Conservation (phyloP, 164 flowering plant species). For the Malania oleifera region DNA sequence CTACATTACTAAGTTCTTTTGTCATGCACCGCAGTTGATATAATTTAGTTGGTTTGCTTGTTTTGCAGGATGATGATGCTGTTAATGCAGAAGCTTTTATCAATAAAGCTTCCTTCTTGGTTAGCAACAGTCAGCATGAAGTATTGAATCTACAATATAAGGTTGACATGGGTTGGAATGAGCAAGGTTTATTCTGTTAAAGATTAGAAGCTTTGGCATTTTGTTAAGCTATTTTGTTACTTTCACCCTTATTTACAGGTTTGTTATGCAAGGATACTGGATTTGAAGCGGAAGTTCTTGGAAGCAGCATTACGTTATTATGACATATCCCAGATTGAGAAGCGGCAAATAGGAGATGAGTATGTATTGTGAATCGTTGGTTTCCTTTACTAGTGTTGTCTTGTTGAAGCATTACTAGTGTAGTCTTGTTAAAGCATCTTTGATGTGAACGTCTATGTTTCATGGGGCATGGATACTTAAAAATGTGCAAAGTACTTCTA, state of each 20-base stretch:
- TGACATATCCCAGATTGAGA: conserved; percentile 93
- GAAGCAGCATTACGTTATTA: conserved; percentile 99
- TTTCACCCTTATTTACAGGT: conserved; percentile 41
- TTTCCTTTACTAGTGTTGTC: too few relatives aligned
- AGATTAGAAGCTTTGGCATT: background rate
- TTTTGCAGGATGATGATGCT: conserved; percentile 94
- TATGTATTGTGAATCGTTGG: conserved; percentile 44
- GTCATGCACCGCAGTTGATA: background rate
- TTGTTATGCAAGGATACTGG: conserved; percentile 93
- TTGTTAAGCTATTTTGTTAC: background rate
- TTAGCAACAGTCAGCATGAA: conserved; percentile 89
- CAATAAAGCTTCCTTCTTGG: conserved; percentile 91
- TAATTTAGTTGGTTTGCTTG: background rate
- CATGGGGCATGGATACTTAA: too few relatives aligned
- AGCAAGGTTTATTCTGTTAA: background rate
- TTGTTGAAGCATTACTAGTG: too few relatives aligned
- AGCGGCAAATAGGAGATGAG: conserved; percentile 96
- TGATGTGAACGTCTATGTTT: too few relatives aligned
- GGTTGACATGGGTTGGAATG: conserved; percentile 32
- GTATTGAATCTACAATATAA: conserved; percentile 86
- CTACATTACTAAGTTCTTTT: too few relatives aligned
- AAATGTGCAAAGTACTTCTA: too few relatives aligned
- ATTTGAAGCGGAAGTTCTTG: conserved; percentile 88
- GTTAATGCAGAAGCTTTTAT: conserved; percentile 96
- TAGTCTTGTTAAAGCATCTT: too few relatives aligned